These are phyloP conservation scores for Phytophthora vignae DNA, from an alignment of 352 stramenopile genomes.

Conservation along the genomic window DNA sequence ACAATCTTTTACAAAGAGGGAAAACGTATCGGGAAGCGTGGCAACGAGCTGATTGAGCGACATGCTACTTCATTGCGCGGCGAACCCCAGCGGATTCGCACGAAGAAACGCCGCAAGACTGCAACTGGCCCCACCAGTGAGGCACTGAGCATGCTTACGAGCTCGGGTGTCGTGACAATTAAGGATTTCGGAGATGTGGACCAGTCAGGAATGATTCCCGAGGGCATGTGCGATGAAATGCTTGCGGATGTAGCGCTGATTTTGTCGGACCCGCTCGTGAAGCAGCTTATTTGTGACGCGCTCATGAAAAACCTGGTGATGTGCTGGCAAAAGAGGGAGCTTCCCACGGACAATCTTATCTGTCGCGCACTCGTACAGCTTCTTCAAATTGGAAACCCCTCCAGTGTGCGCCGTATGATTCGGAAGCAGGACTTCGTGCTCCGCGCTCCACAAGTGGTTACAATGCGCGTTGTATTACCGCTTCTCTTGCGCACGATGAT, in stretches of 20 bases:
- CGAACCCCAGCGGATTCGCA: conserved; percentile 75
- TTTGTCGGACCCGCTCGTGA: conserved; percentile 79
- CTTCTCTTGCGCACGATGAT: conserved; percentile 74
- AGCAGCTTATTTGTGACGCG: conserved; percentile 79
- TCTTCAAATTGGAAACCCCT: conserved; percentile 82
- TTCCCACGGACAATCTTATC: conserved; percentile 85
- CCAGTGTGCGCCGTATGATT: conserved; percentile 85
- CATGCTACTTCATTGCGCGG: conserved; percentile 66
- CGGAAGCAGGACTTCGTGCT: conserved; percentile 87
- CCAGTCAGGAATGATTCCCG: conserved; percentile 83
- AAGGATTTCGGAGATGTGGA: conserved; percentile 81
- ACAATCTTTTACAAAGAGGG: conserved; percentile 91
- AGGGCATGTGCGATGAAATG: conserved; percentile 81
- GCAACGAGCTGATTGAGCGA: conserved; percentile 81
- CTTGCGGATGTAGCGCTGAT: conserved; percentile 83
- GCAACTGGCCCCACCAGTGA: conserved; percentile 54
- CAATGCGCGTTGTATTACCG: conserved; percentile 82
- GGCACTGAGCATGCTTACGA: conserved; percentile 77
- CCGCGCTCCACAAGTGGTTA: conserved; percentile 78
- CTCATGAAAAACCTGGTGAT: conserved; percentile 73
- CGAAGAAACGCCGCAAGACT: conserved; percentile 81
- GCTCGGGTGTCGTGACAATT: conserved; percentile 62
- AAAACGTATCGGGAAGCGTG: conserved; percentile 87
- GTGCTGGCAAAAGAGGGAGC: conserved; percentile 67
- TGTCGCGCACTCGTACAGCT: conserved; percentile 86